phyloP scores from a whole-genome alignment of 345 rosid species.

The Brassica cretica region DNA sequence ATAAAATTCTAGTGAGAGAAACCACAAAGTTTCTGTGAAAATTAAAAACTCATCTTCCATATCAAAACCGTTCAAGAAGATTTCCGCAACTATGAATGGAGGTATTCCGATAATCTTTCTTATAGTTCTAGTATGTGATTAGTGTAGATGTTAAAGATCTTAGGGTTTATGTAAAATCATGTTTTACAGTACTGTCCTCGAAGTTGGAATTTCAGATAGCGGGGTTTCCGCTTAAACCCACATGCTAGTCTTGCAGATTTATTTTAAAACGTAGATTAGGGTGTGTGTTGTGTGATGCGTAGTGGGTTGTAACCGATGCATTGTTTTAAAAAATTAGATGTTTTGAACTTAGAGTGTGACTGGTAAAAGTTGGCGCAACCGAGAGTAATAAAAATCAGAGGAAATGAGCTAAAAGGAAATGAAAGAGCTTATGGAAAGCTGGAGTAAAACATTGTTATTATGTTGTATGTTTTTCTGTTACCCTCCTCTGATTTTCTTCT shows the following conservation, averaged over 20 bases:
- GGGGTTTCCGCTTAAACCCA: slow-evolving; percentile 48
- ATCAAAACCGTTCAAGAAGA: neutral
- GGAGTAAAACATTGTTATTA: too few relatives aligned
- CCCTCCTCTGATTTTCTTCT: neutral
- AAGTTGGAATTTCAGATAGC: slow-evolving; percentile 48
- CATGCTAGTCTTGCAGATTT: slow-evolving; percentile 38
- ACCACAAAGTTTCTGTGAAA: neutral
- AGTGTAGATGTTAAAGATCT: too few relatives aligned
- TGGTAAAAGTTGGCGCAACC: too few relatives aligned
- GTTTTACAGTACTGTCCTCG: neutral
- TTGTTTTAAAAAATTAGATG: neutral
- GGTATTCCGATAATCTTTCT: too few relatives aligned
- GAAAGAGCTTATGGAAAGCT: too few relatives aligned
- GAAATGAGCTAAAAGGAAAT: too few relatives aligned
- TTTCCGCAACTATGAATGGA: too few relatives aligned
- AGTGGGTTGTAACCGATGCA: slow-evolving; percentile 19
- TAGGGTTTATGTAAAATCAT: neutral
- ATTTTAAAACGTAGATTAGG: slow-evolving; percentile 26
- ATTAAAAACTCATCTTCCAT: too few relatives aligned
- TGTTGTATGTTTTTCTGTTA: neutral
- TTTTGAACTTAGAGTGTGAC: neutral
- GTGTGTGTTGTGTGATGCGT: slow-evolving; percentile 24
- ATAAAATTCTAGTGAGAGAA: too few relatives aligned
- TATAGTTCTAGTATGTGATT: too few relatives aligned
- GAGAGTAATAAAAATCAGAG: too few relatives aligned